Evolutionary conservation across 2,329 filamentous ascomycete species (phyloP).

Genomic region (Celoporthe dispersa): DNA sequence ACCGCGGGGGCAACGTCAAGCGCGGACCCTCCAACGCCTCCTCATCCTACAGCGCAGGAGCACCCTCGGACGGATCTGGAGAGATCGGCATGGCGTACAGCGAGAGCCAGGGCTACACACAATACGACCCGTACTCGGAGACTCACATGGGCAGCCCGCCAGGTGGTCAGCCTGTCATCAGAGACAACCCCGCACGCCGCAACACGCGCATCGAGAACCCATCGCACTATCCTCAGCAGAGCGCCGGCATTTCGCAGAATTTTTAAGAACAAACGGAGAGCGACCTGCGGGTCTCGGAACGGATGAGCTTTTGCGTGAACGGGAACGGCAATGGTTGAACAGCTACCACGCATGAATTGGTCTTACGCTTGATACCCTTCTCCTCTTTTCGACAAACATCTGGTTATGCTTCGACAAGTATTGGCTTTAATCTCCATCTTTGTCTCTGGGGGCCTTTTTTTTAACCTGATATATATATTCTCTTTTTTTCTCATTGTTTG

Average conservation of each 20-base stretch:
- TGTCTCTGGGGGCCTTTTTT: conserved; percentile 16
- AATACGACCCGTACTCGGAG: conserved; percentile 64
- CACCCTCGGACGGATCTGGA: conserved; percentile 70
- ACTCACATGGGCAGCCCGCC: conserved; percentile 41
- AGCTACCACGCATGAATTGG: conserved; percentile 21
- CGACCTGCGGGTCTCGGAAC: neutral
- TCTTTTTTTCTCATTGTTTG: conserved; percentile 1
- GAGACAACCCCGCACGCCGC: conserved; percentile 87
- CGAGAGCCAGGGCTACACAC: conserved; percentile 59
- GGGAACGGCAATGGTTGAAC: conserved; percentile 19
- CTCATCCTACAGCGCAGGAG: conserved; percentile 87
- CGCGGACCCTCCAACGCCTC: conserved; percentile 95
- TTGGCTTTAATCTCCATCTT: conserved; percentile 25
- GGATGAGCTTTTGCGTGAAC: conserved; percentile 7
- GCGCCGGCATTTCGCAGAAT: conserved; percentile 94
- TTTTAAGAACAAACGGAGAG: conserved; percentile 61
- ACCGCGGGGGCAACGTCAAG: conserved; percentile 72
- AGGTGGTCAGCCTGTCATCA: conserved; percentile 76
- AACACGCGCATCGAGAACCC: conserved; percentile 96
- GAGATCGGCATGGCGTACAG: conserved; percentile 55
- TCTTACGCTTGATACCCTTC: conserved; percentile 30
- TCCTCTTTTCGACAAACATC: conserved; percentile 20
- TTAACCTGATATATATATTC: conserved; percentile 14
- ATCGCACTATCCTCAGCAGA: conserved; percentile 87
- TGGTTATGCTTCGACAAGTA: conserved; percentile 22